Evolutionary conservation across 2,329 filamentous ascomycete genomes (phyloP), one percentile per base, ranked within the genome.

Genomic region (Erysiphe pulchra): DNA sequence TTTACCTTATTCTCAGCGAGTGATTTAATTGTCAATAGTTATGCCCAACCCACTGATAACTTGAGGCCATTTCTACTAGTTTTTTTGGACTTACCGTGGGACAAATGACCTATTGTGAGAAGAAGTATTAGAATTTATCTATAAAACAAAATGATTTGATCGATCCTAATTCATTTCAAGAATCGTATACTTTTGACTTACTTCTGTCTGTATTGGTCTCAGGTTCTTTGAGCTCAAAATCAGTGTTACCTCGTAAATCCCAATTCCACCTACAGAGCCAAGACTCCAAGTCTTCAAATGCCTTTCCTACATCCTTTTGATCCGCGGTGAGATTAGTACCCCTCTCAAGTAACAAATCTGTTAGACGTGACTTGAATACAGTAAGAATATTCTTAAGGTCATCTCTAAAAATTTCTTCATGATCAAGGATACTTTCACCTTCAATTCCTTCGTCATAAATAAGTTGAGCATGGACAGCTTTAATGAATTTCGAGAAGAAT

Each of bases 401-500:
- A 18, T 56, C 45, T 8, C 45, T 42, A 12, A 57, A 47, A 33
- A 49, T 50, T 1, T 59, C 53, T 9, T 56, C 56, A 10, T 61
- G 56, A 39, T 59, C 57, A 12, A 59, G 50, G 33, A 60, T 59
- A n/a, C 63, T 64, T 0, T 59, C 63, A 6, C 67, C 65, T 8
- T 75, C 56, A 52, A 66, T 65, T 6, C 60, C 58, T 13, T 67
- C 63, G 47, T 69, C 65, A 50, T 71, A 74, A 4, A 64, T 56
- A 31, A 77, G 56, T 55, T 78, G 73, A 0, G 69, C 64, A 42
- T 69, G 64, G 28, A 77, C 54, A 0, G 67, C 63, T 40, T 62
- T 61, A 12, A 76, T 57, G 31, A 76, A 60, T n/a, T 56, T 54
- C 2, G 58, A 57, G 11, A 63, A 63, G 31, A 77, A 63, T 0